Base-by-base conservation (phyloP, 139 green algal species). In the Micractinium conductrix region DNA sequence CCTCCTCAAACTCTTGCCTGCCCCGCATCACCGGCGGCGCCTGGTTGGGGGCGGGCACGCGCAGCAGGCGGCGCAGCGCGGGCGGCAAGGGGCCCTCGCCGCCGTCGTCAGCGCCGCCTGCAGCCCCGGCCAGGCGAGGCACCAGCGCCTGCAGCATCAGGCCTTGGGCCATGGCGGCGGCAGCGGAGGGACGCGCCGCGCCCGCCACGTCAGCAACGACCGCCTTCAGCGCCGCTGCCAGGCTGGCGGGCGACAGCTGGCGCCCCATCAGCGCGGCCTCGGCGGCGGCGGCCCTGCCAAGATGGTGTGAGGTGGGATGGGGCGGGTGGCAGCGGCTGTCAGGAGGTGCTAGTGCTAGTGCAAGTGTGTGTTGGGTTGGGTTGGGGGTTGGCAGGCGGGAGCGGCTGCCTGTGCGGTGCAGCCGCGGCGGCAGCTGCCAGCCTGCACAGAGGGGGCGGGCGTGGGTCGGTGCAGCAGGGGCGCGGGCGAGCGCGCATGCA, bases 131-230 rank as follows among this genome's bases (percentile, higher is more conserved):
- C n/a, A n/a, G n/a, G n/a, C n/a, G n/a, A n/a, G n/a, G n/a, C n/a
- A n/a, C 72, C 45, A 93, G 68, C 33, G 76, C 88, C 70, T 91
- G 86, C 26, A 91, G 83, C 68, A 93, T 68, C 67, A 93, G 69
- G 2, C 85, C 89, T 78, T 91, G 86, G 0, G 83, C 83, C 1
- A 74, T 79, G 35, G 44, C 28, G 17, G 43, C 12, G 28, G 35
- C 60, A n/a, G 67, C 44, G 6, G 28, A 12, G 0, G 28, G 45
- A 6, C 17, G 43, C 22, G 10, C 50, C 12, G 45, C 84, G 67
- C 53, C 37, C 22, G 60, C 37, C 22, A 80, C 7, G 35, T 53
- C 76, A 58, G n/a, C 16, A 7, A 43, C 14, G 21, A 84, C 85
- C 9, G 73, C 68, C 38, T 83, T 42, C 17, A 90, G 62, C 19